Conservation (phyloP, 2,329 filamentous ascomycete species). For the Scedosporium aurantiacum region DNA sequence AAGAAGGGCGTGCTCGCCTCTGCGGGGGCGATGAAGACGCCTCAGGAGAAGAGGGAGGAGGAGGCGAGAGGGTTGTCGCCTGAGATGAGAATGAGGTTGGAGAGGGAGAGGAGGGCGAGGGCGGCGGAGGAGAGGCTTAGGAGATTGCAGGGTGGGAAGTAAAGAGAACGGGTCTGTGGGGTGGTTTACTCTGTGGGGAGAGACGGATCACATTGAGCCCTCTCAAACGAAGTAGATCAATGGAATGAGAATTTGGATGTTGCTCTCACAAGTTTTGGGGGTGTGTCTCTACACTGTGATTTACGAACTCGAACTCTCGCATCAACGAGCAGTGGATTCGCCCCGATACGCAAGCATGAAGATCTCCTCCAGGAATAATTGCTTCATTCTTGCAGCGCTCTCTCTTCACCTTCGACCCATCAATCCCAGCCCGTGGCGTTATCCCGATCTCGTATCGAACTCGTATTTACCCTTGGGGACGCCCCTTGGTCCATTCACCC, state of each 20-base stretch:
- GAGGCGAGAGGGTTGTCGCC: conserved; percentile 76
- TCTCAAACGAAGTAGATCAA: neutral
- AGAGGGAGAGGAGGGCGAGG: conserved; percentile 79
- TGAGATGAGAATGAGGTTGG: conserved; percentile 74
- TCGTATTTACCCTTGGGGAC: too few species aligned
- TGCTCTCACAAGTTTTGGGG: too few species aligned
- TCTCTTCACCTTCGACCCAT: too few species aligned
- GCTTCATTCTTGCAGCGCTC: too few species aligned
- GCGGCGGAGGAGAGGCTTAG: conserved; percentile 83
- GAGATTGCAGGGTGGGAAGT: conserved; percentile 43
- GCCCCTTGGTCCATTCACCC: too few species aligned
- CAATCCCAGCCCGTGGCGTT: too few species aligned
- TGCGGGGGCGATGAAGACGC: conserved; percentile 56
- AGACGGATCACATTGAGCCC: neutral
- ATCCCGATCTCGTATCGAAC: too few species aligned
- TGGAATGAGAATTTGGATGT: neutral
- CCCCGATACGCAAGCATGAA: too few species aligned
- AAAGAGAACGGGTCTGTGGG: neutral
- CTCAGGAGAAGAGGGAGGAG: conserved; percentile 71
- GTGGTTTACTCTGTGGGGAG: neutral
- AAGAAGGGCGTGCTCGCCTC: conserved; percentile 42
- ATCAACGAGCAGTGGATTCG: too few species aligned
- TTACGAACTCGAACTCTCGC: too few species aligned
- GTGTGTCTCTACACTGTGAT: too few species aligned
- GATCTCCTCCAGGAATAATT: too few species aligned